These are phyloP conservation scores for Eimeria sp. DNA, from an alignment of 169 alveolate species.

Conservation along the genomic window DNA sequence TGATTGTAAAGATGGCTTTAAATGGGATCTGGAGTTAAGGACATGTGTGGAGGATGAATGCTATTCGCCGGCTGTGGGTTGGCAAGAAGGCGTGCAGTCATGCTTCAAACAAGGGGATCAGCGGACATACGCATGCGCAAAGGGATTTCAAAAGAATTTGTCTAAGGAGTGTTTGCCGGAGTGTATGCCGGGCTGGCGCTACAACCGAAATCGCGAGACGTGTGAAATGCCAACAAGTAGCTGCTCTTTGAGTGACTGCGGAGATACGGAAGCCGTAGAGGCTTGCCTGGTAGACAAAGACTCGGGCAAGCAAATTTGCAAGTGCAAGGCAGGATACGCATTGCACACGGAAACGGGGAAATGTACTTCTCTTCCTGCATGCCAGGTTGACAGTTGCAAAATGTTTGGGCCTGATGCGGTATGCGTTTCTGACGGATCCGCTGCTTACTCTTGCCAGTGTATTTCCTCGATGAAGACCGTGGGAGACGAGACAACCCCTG, in stretches of 20 bases:
- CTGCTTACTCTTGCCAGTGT: constrained; percentile 25
- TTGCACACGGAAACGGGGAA: constrained; percentile 36
- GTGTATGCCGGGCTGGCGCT: constrained; percentile 25
- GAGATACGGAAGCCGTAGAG: constrained; percentile 23
- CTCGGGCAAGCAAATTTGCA: constrained; percentile 50
- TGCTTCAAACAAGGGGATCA: not conserved
- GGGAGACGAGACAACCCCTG: constrained; percentile 44
- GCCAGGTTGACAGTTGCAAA: constrained; percentile 30
- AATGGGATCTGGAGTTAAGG: not conserved
- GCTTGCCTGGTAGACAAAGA: constrained; percentile 45
- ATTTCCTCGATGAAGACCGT: constrained; percentile 11
- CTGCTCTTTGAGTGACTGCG: constrained; percentile 40
- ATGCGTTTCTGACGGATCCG: constrained; percentile 62
- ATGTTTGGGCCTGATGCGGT: constrained; percentile 41
- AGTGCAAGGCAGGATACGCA: constrained; percentile 58
- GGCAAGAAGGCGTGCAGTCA: constrained; percentile 48
- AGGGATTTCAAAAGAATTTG: constrained; percentile 14
- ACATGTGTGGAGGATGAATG: constrained; percentile 19
- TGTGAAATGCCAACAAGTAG: constrained; percentile 15
- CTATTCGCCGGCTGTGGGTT: constrained; percentile 33
- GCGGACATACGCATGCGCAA: constrained; percentile 19
- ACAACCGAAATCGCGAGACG: constrained; percentile 58
- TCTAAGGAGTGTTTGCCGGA: constrained; percentile 54
- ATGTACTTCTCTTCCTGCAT: constrained; percentile 44
- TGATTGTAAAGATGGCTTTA: constrained; percentile 52